A percentile compares a stretch with the other conserved stretches of the same genome.
phyloP scores from a whole-genome alignment of 805 yeast species.

The Suhomyces kilbournensis region DNA sequence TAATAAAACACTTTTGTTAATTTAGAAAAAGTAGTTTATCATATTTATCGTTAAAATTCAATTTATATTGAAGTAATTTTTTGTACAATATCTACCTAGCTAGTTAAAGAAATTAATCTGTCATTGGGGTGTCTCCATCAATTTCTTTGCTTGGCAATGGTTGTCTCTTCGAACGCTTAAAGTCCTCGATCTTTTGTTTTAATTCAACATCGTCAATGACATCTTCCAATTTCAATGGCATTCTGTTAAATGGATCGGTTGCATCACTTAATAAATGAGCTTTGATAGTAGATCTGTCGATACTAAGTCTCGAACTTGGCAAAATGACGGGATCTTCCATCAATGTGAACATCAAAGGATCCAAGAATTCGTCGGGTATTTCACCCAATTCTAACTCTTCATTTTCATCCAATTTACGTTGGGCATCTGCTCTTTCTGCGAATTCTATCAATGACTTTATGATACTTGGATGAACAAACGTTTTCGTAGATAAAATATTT shows the following conservation, averaged over 20 bases:
- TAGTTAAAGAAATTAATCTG: conserved; percentile 5
- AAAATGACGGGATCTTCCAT: conserved; percentile 97
- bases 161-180: conserved; percentile 45
- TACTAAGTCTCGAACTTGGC: conserved; percentile 80
- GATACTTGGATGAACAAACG: conserved; percentile 47
- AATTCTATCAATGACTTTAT: conserved; percentile 53
- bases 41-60: too few relatives aligned
- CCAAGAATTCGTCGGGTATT: conserved; percentile 92
- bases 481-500: conserved; percentile 55
- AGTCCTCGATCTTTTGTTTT: conserved; percentile 57
- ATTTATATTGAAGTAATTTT: not conserved
- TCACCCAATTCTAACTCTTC: conserved; percentile 90
- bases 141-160: conserved; percentile 6
- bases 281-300: conserved; percentile 88
- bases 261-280: conserved; percentile 92
- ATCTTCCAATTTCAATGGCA: conserved; percentile 86
- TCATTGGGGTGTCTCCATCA: conserved; percentile 18
- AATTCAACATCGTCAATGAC: conserved; percentile 76
- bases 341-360: conserved; percentile 92
- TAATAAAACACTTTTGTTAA: conserved; percentile 6
- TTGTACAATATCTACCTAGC: not conserved
- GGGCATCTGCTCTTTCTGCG: conserved; percentile 61
- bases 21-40: not conserved
- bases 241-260: conserved; percentile 95
- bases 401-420: conserved; percentile 62